Percentiles rank a stretch among this genome's conserved stretches.
Evolutionary conservation across 1,284 basidiomycete species (phyloP).

Genomic region (Sporisorium scitamineum): DNA sequence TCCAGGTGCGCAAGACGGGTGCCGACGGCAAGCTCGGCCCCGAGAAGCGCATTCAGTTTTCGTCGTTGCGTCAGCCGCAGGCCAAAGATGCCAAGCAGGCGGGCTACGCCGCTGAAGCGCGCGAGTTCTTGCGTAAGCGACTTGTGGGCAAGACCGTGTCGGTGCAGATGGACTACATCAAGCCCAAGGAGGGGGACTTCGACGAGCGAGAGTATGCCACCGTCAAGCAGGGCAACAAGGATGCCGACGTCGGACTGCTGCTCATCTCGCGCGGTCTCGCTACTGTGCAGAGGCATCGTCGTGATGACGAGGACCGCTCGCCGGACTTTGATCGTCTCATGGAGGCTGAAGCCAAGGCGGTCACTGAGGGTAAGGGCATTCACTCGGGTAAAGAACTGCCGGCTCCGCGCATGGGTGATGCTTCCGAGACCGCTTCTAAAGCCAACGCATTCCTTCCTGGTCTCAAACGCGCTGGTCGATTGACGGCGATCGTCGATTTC

Average conservation of each 20-base stretch:
- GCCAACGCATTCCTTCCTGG: conserved; percentile 79
- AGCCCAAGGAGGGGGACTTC: conserved; percentile 60
- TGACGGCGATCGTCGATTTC: conserved; percentile 90
- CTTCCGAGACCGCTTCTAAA: conserved; percentile 73
- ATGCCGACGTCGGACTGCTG: conserved; percentile 84
- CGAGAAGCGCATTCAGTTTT: conserved; percentile 88
- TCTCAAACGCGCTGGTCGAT: conserved; percentile 88
- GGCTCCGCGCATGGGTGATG: conserved; percentile 80
- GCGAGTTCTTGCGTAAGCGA: conserved; percentile 73
- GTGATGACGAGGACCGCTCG: conserved; percentile 94
- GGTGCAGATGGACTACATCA: conserved; percentile 65
- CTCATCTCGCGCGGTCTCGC: conserved; percentile 92
- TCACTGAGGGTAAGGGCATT: conserved; percentile 83
- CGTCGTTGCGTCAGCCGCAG: conserved; percentile 81
- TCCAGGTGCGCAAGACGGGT: conserved; percentile 71
- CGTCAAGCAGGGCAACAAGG: conserved; percentile 56
- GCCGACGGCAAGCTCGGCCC: conserved; percentile 71
- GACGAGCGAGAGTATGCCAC: conserved; percentile 65
- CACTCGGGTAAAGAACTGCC: conserved; percentile 90
- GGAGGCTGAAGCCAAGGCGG: conserved; percentile 86
- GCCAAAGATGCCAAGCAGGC: conserved; percentile 85
- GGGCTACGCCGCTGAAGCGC: conserved; percentile 89
- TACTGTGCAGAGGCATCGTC: conserved; percentile 86
- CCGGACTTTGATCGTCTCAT: conserved; percentile 94
- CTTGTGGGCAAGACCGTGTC: conserved; percentile 60